These are phyloP conservation scores for Sordariomycetes sp. DNA, from an alignment of 2,329 filamentous ascomycete species.

Conservation along the genomic window DNA sequence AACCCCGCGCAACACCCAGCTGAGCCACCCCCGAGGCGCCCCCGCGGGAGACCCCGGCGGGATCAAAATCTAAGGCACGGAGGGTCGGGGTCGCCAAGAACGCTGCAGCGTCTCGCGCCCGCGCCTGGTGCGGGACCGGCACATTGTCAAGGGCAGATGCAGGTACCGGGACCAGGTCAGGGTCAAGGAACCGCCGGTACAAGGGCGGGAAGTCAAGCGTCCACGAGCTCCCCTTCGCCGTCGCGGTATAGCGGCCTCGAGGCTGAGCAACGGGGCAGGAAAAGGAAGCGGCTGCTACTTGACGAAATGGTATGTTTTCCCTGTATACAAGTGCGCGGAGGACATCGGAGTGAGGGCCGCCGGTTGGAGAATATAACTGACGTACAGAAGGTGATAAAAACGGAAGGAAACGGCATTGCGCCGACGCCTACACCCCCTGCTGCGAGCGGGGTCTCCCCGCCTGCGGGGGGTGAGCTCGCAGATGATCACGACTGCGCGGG, in stretches of 20 bases:
- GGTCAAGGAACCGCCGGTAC: background rate
- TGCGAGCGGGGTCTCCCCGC: too few relatives aligned
- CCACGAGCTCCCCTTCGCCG: too few relatives aligned
- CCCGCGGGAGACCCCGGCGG: conserved; percentile 2
- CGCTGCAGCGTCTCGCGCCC: background rate
- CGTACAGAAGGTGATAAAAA: too few relatives aligned
- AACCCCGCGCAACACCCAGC: background rate
- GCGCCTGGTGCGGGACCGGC: background rate
- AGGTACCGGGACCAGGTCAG: too few relatives aligned
- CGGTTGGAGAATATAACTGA: too few relatives aligned
- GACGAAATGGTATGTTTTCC: background rate
- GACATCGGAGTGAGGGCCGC: too few relatives aligned
- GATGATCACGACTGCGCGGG: too few relatives aligned
- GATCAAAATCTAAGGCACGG: background rate
- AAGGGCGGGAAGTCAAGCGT: background rate
- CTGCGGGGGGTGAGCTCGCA: too few relatives aligned
- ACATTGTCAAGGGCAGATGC: background rate
- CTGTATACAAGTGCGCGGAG: background rate
- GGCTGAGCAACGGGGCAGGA: background rate
- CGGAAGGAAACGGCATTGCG: too few relatives aligned
- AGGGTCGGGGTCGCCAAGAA: background rate
- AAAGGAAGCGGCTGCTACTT: background rate
- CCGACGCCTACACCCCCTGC: too few relatives aligned
- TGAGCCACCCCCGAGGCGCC: background rate
- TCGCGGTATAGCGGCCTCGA: background rate